Conservation (phyloP, 78 protist species). For the Planoprotostelium fungivorum region DNA sequence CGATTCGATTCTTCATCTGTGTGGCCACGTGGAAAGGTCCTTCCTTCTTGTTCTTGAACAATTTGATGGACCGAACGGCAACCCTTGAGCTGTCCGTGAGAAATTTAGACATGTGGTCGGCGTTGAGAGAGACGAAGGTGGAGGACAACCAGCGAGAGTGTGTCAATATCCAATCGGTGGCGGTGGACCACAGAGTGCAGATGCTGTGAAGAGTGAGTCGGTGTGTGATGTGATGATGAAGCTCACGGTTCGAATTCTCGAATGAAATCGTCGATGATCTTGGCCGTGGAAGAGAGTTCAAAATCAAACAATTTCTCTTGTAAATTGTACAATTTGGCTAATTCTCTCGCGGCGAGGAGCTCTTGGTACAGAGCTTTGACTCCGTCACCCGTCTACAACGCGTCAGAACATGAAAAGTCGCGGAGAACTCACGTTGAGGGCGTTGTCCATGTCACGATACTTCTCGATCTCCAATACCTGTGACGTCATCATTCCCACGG, state of each 20-base stretch:
- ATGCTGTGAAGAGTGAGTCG: not conserved
- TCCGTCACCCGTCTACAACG: not conserved
- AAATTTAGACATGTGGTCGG: not conserved
- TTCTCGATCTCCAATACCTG: not conserved
- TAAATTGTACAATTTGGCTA: not conserved
- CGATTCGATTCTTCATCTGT: slow-evolving; percentile 29
- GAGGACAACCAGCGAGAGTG: not conserved
- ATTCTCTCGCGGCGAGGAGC: not conserved
- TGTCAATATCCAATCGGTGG: not conserved
- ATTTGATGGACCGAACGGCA: not conserved
- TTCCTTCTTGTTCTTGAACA: not conserved
- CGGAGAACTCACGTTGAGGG: not conserved
- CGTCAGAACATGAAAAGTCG: not conserved
- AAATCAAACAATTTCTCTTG: not conserved
- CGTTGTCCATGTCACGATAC: not conserved
- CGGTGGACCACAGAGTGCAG: not conserved
- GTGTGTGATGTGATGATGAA: not conserved
- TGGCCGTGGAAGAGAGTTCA: not conserved
- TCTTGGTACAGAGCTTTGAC: not conserved
- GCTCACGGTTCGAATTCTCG: not conserved
- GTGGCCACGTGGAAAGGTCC: slow-evolving; percentile 73
- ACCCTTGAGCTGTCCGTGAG: not conserved
- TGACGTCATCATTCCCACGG: not conserved
- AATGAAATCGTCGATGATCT: not conserved
- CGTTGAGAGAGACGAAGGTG: not conserved